Percentiles rank a stretch among this genome's conserved stretches.
Evolutionary conservation across 2,329 filamentous ascomycete species (phyloP).

Genomic region (Colletotrichum chlorophyti): DNA sequence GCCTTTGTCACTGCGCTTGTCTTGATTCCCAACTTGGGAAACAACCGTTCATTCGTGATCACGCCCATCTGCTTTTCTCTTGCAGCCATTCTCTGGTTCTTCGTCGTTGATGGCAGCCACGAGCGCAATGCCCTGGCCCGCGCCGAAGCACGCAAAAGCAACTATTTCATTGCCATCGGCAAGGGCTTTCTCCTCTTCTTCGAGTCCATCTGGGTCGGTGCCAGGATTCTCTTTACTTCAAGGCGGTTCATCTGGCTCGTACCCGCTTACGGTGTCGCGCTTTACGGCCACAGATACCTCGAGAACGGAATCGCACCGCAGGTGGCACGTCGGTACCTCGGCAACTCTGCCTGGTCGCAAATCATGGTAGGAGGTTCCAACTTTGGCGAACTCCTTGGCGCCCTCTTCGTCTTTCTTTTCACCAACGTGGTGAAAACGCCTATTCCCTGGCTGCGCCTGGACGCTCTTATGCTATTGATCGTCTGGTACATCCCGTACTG

Average conservation of each 20-base stretch:
- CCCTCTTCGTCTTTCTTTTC: conserved; percentile 55
- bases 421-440: conserved; percentile 55
- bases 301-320: conserved; percentile 55
- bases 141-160: conserved; percentile 27
- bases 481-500: conserved; percentile 57
- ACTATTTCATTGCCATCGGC: conserved; percentile 5
- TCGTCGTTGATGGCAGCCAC: conserved; percentile 49
- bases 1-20: conserved; percentile 56
- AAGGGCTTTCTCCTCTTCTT: conserved; percentile 28
- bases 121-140: conserved; percentile 31
- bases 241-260: conserved; percentile 57
- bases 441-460: conserved; percentile 57
- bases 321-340: conserved; percentile 53
- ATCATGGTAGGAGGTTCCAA: conserved; percentile 59
- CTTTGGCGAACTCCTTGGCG: conserved; percentile 55
- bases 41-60: conserved; percentile 59
- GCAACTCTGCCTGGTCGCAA: conserved; percentile 55
- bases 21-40: conserved; percentile 55
- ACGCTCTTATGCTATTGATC: conserved; percentile 51
- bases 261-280: conserved; percentile 54
- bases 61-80: conserved; percentile 54
- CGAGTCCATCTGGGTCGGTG: conserved; percentile 53
- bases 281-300: conserved; percentile 58
- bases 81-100: conserved; percentile 51
- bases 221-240: conserved; percentile 51